Base-by-base conservation (phyloP, 129 eudicot genomes). In the Artemisia tridentata region DNA sequence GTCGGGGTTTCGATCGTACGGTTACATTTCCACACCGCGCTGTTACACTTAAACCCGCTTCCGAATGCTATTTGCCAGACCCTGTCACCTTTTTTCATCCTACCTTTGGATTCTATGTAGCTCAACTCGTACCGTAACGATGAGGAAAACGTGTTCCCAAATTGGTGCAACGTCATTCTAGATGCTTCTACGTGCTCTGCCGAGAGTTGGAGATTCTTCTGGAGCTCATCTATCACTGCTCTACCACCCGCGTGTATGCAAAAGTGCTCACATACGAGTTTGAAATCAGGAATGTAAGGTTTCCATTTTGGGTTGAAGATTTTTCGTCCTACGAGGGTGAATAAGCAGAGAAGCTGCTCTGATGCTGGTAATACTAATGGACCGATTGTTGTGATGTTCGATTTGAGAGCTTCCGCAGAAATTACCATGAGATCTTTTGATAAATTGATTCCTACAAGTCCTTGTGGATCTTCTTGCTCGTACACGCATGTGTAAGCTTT, bases 51-150 rank as follows among this genome's bases (percentile, higher is more conserved):
- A 8, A 88, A 88, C 2, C 96, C 96, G 34, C 96, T 88, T 41
- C 96, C 96, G n/a, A 89, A 89, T 0, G 90, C 96, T 2, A 89
- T 86, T 41, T 89, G 96, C 96, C 96, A 89, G 72, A 89, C 69
- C 52, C 92, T 79, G 41, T 89, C 90, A 1, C 96, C 96, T 49
- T 78, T 86, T 63, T 73, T 89, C 92, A 89, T 84, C 86, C 88
- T 75, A 59, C 92, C 96, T 67, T 89, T 89, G 0, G 96, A 78
- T 49, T 88, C 96, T 7, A 86, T 81, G 55, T 88, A 88, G 4
- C 77, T 51, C 52, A 88, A 8, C 66, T 89, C 96, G 3, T 89
- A 89, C 96, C 96, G 86, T 20, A 89, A 54, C 3, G 96, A 86
- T 5, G 96, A 89, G 1, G 96, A 89, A 17, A 92, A 89, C 27